Base-by-base conservation (phyloP, 768 basidiomycete species). In the Xanthoconium stramineum region DNA sequence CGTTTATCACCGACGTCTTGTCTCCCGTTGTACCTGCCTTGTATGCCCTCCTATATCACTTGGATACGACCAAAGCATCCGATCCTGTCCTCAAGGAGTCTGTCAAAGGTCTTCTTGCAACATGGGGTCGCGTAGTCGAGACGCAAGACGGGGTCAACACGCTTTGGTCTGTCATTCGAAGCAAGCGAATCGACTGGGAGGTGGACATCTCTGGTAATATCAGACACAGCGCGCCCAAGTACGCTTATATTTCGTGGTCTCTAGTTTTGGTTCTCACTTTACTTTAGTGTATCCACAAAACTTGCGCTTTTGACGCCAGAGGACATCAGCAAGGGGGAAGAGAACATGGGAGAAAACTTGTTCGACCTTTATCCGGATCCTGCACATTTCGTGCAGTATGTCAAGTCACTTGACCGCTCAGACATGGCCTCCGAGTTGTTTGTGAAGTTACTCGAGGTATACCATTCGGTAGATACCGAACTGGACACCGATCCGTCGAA, bases 301-400 rank as follows among this genome's bases (percentile, higher is more conserved):
- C 71, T 78, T 15, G 68, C 76, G 7, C 64, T 88, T 13, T 70
- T 85, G 42, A 82, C 82, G 1, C 83, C 86, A 4, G 75, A 80
- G 36, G 77, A 81, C 53, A 59, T 80, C 3, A 66, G 64, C 17
- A 69, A 68, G 30, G 75, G 72, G 20, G 72, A 77, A 28, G 74
- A 74, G 24, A 60, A 69, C 1, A 65, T 78, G 33, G 75, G 77
- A 59, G 62, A 80, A 17, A 81, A 86, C 58, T 67, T 85, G 10
- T 74, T 95, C 30, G 75, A 82, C 49, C 74, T 91, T 14, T 88
- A 86, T 55, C 94, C 94, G 2, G 86, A 93, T 64, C 89, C 95
- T 2, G 65, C 69, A 3, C 83, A 84, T 60, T 82, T 94, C 56
- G 84, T 89, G 14, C 71, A 71, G 11, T 84, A 88, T 49, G 62